Percentiles rank a stretch among this genome's conserved stretches.
Evolutionary conservation across 2,329 filamentous ascomycete species (phyloP).

Genomic region (Capronia epimyces): DNA sequence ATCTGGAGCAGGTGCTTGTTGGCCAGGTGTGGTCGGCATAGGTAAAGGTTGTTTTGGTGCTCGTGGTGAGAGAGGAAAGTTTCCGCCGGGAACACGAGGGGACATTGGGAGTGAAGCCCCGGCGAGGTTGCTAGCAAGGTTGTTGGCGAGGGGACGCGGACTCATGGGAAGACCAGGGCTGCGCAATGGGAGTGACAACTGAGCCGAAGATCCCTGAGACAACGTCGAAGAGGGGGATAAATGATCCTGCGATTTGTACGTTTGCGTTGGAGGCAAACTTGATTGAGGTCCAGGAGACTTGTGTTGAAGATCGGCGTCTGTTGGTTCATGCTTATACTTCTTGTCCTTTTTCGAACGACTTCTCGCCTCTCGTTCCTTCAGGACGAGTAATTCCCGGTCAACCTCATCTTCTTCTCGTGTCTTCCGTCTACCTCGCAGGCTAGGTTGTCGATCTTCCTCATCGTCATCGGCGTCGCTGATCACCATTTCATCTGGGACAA

Average conservation of each 20-base stretch:
- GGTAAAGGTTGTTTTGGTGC: conserved; percentile 68
- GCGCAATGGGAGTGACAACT: conserved; percentile 45
- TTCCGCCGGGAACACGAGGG: conserved; percentile 48
- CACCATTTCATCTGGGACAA: conserved; percentile 7
- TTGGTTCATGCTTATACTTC: conserved; percentile 49
- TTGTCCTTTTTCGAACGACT: conserved; percentile 69
- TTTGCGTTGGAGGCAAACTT: conserved; percentile 11
- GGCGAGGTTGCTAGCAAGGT: conserved; percentile 48
- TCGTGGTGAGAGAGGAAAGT: conserved; percentile 62
- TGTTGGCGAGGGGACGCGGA: conserved; percentile 53
- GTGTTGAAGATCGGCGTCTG: conserved; percentile 4
- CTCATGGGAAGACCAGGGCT: conserved; percentile 61
- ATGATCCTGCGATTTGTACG: conserved; percentile 31
- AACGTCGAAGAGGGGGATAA: conserved; percentile 29
- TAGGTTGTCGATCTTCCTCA: conserved; percentile 31
- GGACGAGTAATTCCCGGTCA: conserved; percentile 63
- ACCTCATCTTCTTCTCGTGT: conserved; percentile 84
- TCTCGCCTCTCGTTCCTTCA: conserved; percentile 62
- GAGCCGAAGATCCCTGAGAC: conserved; percentile 16
- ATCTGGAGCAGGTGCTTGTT: conserved; percentile 19
- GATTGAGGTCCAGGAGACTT: conserved; percentile 5
- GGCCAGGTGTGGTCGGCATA: conserved; percentile 61
- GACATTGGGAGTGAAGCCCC: conserved; percentile 63
- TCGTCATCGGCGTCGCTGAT: conserved; percentile 21
- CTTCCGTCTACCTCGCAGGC: conserved; percentile 67